Evolutionary conservation across 176 grass and related monocot genomes (phyloP).

Genomic region (Chloris gayana): DNA sequence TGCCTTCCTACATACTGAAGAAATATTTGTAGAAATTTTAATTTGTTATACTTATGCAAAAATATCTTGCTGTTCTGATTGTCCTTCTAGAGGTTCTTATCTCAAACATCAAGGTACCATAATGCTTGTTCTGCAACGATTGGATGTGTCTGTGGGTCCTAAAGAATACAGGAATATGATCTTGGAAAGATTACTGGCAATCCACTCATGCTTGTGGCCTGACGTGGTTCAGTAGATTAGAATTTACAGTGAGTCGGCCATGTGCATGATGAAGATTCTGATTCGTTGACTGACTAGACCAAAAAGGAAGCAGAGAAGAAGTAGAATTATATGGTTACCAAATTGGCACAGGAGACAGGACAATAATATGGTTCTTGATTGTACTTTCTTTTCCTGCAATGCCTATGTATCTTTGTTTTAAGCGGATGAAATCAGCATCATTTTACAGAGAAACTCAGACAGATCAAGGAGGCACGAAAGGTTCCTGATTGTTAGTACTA

Average conservation of each 20-base stretch:
- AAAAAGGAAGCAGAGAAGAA: background rate
- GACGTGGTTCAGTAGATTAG: no score
- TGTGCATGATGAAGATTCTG: conserved; percentile 16
- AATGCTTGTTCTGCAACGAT: no score
- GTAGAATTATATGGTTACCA: background rate
- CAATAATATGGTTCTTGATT: background rate
- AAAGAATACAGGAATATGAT: no score
- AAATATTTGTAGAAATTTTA: no score
- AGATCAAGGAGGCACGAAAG: background rate
- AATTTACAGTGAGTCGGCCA: background rate
- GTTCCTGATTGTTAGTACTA: background rate
- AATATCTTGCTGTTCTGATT: no score
- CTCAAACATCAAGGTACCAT: no score
- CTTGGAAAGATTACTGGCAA: no score
- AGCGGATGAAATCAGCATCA: background rate
- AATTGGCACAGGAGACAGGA: background rate
- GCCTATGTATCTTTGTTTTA: background rate
- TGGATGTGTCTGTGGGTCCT: no score
- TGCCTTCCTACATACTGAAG: no score
- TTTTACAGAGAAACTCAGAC: background rate
- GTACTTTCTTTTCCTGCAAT: background rate
- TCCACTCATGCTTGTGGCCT: no score
- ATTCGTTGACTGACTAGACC: conserved; percentile 20
- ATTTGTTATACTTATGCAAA: no score
- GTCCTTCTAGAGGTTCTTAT: no score